Percentiles rank a stretch among this genome's conserved stretches.
Conservation (phyloP, 2,329 filamentous ascomycete genomes). For the Ceratocystis huliohia region DNA sequence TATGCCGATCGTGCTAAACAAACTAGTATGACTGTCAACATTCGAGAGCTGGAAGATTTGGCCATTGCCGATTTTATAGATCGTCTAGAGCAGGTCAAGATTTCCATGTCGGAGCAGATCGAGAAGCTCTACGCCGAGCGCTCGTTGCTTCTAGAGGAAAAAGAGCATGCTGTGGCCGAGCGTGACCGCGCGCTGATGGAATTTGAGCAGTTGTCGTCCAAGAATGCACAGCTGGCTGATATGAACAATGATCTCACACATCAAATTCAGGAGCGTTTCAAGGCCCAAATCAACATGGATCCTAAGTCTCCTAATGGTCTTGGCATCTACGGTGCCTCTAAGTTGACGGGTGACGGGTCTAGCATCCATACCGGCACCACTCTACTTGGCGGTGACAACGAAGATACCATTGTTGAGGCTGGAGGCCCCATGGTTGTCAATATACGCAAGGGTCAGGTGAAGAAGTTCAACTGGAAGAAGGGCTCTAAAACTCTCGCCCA, state of each 20-base stretch:
- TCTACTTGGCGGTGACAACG: slow-evolving; percentile 49
- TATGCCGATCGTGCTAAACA: slow-evolving; percentile 80
- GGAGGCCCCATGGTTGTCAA: slow-evolving; percentile 90
- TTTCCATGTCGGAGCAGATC: slow-evolving; percentile 43
- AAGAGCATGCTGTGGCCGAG: slow-evolving; percentile 66
- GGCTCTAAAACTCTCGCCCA: slow-evolving; percentile 87
- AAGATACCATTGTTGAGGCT: slow-evolving; percentile 53
- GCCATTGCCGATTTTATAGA: slow-evolving; percentile 86
- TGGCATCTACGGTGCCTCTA: slow-evolving; percentile 44
- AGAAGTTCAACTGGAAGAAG: slow-evolving; percentile 99
- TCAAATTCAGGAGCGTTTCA: slow-evolving; percentile 87
- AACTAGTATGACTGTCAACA: slow-evolving; percentile 64
- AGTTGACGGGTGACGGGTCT: slow-evolving; percentile 36
- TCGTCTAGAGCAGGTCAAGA: slow-evolving; percentile 50
- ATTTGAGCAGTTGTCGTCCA: slow-evolving; percentile 85
- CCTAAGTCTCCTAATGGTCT: slow-evolving; percentile 40
- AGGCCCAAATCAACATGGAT: slow-evolving; percentile 50
- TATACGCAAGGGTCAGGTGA: slow-evolving; percentile 83
- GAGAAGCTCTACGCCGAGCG: slow-evolving; percentile 56
- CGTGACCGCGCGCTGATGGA: slow-evolving; percentile 90
- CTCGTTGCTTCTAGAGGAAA: slow-evolving; percentile 73
- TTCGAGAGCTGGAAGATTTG: slow-evolving; percentile 71
- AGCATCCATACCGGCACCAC: slow-evolving; percentile 40
- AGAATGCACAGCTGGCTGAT: slow-evolving; percentile 86
- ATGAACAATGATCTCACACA: slow-evolving; percentile 93